Base-by-base conservation (phyloP, 768 basidiomycete species). In the Hericium erinaceus region DNA sequence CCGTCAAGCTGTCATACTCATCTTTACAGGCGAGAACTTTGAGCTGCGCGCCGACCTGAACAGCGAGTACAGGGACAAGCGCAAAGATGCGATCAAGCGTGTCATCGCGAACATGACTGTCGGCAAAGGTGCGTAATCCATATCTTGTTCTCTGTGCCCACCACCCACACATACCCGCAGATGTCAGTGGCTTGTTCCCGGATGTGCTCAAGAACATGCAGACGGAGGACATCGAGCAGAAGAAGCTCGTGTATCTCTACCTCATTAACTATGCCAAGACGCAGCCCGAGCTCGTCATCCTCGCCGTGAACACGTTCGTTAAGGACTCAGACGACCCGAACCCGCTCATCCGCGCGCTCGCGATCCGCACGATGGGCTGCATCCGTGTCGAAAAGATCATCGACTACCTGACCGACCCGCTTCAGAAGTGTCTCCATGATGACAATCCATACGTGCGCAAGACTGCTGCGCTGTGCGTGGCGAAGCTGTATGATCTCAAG, bases 141-240 rank as follows among this genome's bases (percentile, higher is more conserved):
- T 40, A 22, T 18, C 37, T 22, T 1, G 37, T 41, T 16, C 41
- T 39, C 1, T 20, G 3, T 11, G 4, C 53, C 7, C 38, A 38
- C 16, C 38, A 37, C n/a, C 52, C 46, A 2, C n/a, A 5, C 15
- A 28, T 39, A 20, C 12, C n/a, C 8, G 20, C 55, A 89, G 89
- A 92, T 72, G 89, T 93, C 73, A 89, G 87, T 66, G 94, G 95
- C 20, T 82, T 98, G 63, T 98, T 98, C 69, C 95, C 95, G 8
- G 93, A 98, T 73, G 95, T 98, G 33, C 84, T 99, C 67, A 97
- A 97, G 80, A 98, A 98, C 73, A 97, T 94, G 95, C 95, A 98
- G 75, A 98, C 97, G 24, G 95, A 99, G 54, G 95, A 98, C 70
- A 82, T 99, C 55, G 97, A 99, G 72, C 97, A 98, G 75, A 99